A percentile compares a stretch with the other conserved stretches of the same genome.
Conservation (phyloP, 2,329 filamentous ascomycete species). For the Colletotrichum cereale region DNA sequence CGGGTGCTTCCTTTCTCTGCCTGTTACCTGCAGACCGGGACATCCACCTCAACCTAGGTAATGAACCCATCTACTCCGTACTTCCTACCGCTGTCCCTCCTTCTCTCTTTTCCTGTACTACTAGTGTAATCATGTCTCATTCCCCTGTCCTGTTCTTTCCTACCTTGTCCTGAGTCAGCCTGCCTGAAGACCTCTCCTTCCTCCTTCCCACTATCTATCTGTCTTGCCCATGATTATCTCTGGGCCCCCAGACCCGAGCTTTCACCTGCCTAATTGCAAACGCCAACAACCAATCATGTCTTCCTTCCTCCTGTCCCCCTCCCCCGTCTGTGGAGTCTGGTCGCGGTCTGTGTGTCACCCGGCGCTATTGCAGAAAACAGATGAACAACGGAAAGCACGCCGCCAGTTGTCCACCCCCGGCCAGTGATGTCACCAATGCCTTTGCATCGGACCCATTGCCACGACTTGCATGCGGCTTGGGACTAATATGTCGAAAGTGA, state of each 20-base stretch:
- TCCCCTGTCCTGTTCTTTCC: background rate
- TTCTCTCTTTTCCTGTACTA: background rate
- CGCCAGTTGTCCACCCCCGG: background rate
- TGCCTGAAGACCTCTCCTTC: background rate
- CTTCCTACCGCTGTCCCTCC: background rate
- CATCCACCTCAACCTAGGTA: background rate
- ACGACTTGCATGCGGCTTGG: background rate
- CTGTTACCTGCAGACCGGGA: background rate
- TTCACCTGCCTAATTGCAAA: conserved; percentile 8
- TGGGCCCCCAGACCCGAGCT: too few relatives aligned
- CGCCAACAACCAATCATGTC: background rate
- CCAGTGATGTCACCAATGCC: conserved; percentile 31
- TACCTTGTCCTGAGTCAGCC: background rate
- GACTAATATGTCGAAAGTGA: background rate
- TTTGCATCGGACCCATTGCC: background rate
- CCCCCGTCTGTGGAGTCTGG: conserved; percentile 1
- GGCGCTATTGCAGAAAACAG: background rate
- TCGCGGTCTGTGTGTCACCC: background rate
- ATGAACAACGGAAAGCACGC: background rate
- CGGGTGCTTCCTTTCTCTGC: conserved; percentile 3
- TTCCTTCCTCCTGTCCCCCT: background rate
- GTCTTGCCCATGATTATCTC: background rate
- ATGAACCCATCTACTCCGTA: background rate
- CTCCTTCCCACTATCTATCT: background rate
- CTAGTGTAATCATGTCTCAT: background rate